These are phyloP conservation scores for Leishmania guyanensis DNA, from an alignment of 208 protist species.

Conservation along the genomic window DNA sequence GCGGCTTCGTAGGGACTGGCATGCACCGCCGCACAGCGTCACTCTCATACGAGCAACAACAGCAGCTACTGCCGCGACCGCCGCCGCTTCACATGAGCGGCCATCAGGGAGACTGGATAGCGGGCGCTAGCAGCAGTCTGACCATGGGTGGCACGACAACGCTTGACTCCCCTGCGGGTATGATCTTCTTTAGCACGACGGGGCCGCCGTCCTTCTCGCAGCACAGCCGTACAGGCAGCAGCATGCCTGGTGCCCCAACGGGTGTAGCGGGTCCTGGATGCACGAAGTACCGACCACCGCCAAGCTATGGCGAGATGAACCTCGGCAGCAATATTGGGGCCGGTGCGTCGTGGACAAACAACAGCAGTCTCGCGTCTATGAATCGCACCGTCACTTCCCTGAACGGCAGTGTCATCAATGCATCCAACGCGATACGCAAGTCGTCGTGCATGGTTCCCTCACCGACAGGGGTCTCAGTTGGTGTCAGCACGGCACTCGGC, in stretches of 20 bases:
- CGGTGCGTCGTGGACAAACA: not conserved
- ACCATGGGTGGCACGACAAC: not conserved
- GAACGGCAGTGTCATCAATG: not conserved
- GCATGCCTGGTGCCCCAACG: not conserved
- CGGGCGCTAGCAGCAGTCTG: not conserved
- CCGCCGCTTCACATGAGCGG: not conserved
- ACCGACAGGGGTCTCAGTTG: not conserved
- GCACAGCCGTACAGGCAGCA: constrained; percentile 11
- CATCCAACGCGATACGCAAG: not conserved
- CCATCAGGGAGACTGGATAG: constrained; percentile 3
- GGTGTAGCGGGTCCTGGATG: not conserved
- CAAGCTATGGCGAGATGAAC: constrained; percentile 11
- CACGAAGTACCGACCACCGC: constrained; percentile 18
- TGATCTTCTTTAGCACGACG: not conserved
- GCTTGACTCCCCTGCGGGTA: not conserved
- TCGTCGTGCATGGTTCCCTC: not conserved
- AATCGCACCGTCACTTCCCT: not conserved
- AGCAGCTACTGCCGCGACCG: constrained; percentile 1
- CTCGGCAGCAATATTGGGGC: not conserved
- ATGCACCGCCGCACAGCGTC: not conserved
- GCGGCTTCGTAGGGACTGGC: not conserved
- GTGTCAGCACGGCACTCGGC: not conserved
- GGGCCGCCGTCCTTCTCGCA: constrained; percentile 10
- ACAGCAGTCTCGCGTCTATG: not conserved
- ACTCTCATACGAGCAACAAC: not conserved